These are phyloP conservation scores for Botrytis porri DNA, from an alignment of 2,329 filamentous ascomycete species.

Conservation along the genomic window DNA sequence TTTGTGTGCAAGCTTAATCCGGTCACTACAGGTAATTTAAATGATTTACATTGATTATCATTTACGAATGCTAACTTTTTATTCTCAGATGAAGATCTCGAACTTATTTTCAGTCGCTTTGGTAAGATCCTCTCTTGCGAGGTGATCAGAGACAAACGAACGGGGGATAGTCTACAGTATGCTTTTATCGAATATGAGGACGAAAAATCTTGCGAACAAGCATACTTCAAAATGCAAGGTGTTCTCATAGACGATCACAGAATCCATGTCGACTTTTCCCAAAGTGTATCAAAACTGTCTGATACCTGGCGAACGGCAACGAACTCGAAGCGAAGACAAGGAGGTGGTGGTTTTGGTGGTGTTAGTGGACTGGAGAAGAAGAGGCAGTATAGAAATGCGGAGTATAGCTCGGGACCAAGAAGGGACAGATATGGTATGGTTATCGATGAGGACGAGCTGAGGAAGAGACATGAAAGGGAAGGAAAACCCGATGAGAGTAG, in stretches of 20 bases:
- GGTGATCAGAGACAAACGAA: slow-evolving; percentile 90
- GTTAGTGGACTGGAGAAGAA: slow-evolving; percentile 85
- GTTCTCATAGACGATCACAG: slow-evolving; percentile 95
- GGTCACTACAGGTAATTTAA: slow-evolving; percentile 66
- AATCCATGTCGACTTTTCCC: slow-evolving; percentile 98
- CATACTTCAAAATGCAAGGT: slow-evolving; percentile 98
- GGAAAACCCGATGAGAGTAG: slow-evolving; percentile 33
- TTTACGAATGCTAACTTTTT: slow-evolving; percentile 17
- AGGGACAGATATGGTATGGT: slow-evolving; percentile 71
- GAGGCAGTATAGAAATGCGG: slow-evolving; percentile 72
- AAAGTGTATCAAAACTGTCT: slow-evolving; percentile 84
- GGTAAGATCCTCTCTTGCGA: slow-evolving; percentile 94
- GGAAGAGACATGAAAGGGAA: slow-evolving; percentile 47
- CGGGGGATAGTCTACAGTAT: slow-evolving; percentile 93
- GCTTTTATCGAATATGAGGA: slow-evolving; percentile 97
- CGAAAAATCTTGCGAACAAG: slow-evolving; percentile 87
- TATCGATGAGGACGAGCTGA: slow-evolving; percentile 70
- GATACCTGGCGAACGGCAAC: slow-evolving; percentile 85
- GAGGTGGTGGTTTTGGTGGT: slow-evolving; percentile 81
- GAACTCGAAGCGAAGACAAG: slow-evolving; percentile 69
- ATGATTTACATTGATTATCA: background rate
- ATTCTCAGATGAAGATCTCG: slow-evolving; percentile 73
- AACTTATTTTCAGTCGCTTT: slow-evolving; percentile 95
- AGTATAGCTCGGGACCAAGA: slow-evolving; percentile 38
- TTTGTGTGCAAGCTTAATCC: slow-evolving; percentile 99